Evolutionary conservation across 2,329 filamentous ascomycete species (phyloP).

Genomic region (Pseudogymnoascus sp.): DNA sequence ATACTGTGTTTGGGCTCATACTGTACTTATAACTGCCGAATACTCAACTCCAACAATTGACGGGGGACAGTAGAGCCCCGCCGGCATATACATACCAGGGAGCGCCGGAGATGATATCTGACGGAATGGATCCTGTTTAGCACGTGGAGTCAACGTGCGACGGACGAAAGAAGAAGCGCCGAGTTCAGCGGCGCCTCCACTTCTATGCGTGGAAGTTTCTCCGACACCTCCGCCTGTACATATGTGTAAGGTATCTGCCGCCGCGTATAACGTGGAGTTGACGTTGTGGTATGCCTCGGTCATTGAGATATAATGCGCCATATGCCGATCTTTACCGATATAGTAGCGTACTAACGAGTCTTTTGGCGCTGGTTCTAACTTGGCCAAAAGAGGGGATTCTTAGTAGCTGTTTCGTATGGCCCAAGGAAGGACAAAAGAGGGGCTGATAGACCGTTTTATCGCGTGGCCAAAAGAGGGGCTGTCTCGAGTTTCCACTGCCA

Average conservation of each 20-base stretch:
- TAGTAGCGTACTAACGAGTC: background rate
- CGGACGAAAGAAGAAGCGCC: background rate
- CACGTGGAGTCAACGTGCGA: background rate
- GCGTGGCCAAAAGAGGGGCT: background rate
- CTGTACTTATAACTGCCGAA: background rate
- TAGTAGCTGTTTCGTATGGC: background rate
- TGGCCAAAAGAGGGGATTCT: background rate
- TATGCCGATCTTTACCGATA: background rate
- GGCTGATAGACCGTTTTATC: too few relatives aligned
- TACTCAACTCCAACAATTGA: background rate
- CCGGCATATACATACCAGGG: background rate
- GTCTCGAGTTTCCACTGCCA: background rate
- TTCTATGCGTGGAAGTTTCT: background rate
- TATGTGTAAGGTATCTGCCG: background rate
- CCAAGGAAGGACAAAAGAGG: background rate
- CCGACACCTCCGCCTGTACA: background rate
- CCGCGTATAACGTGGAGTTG: background rate
- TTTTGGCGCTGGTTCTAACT: background rate
- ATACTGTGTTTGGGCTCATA: background rate
- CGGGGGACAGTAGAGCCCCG: background rate
- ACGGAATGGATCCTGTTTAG: background rate
- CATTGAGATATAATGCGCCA: background rate
- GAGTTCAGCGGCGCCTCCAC: background rate
- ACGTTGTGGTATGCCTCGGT: background rate
- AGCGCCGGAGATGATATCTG: background rate